Conservation (phyloP, 192 early-diverging fungal genomes). For the Coemansia sp. region DNA sequence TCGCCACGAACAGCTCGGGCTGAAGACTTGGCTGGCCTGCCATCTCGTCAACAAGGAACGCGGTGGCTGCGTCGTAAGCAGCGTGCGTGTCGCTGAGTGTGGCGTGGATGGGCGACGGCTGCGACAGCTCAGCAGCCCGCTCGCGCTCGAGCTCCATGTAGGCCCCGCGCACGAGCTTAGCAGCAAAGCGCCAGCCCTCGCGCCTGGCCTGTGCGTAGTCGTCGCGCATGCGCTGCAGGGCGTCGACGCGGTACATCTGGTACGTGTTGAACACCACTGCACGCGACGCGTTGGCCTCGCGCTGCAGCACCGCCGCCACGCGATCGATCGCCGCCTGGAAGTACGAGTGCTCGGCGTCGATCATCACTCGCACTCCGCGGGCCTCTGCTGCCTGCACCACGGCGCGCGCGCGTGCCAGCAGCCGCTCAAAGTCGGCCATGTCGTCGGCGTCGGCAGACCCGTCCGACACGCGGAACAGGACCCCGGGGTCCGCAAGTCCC, state of each 20-base stretch:
- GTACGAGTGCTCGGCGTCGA: constrained; percentile 95
- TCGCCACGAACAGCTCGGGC: constrained; percentile 81
- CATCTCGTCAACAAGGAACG: constrained; percentile 68
- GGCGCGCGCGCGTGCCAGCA: constrained; percentile 70
- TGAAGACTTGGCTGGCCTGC: constrained; percentile 32
- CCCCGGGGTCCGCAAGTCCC: constrained; percentile 72
- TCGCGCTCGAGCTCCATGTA: constrained; percentile 79
- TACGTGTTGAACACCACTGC: constrained; percentile 93
- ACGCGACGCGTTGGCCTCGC: constrained; percentile 68
- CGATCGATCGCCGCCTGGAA: constrained; percentile 94
- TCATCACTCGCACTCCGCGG: constrained; percentile 72
- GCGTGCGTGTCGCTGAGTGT: constrained; percentile 80
- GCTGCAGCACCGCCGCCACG: constrained; percentile 70
- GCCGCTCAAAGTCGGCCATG: constrained; percentile 68
- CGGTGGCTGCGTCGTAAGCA: constrained; percentile 79
- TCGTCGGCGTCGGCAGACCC: constrained; percentile 63
- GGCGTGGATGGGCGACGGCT: constrained; percentile 81
- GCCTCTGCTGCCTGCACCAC: constrained; percentile 67
- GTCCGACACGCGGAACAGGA: constrained; percentile 78
- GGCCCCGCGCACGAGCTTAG: constrained; percentile 88
- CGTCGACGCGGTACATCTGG: constrained; percentile 90
- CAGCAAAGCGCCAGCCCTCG: constrained; percentile 76
- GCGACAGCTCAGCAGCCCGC: constrained; percentile 69
- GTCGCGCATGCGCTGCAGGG: constrained; percentile 61
- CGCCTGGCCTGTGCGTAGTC: constrained; percentile 71